Base-by-base conservation (phyloP, 2,329 filamentous ascomycete genomes). In the Teratosphaeria viscida region DNA sequence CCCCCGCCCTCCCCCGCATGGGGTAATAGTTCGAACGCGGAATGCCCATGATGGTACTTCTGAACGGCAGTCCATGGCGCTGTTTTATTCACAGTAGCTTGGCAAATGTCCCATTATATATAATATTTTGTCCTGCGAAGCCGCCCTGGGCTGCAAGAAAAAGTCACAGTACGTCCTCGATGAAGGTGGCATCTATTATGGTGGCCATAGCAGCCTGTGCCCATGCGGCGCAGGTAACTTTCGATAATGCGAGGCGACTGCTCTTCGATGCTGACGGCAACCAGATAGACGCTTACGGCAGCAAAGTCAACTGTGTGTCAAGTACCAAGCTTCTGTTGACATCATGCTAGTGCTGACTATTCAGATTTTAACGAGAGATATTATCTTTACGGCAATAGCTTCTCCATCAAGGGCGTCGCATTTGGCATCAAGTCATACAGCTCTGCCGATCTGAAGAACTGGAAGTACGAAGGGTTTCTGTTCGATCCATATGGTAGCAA, bases 321-420 rank as follows among this genome's bases (percentile, higher is more conserved):
- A n/a, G 49, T 29, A 23, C 23, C 27, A 53, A 23, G 10, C 3
- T n/a, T 14, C n/a, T n/a, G 49, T 11, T 12, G 49, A 53, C 27
- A 26, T 11, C 11, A n/a, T 10, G 10, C 19, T n/a, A n/a, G 10
- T 11, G 49, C 54, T 55, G 54, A 55, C 26, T 29, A 32, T 34
- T 27, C 23, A 57, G 60, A 57, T 54, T 67, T 67, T 59, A 62
- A 66, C 26, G 64, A 63, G 23, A 59, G 61, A 10, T 67, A 66
- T 59, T 68, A 66, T 52, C 62, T 68, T 14, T 68, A 67, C 54
- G 66, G 66, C 16, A 68, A 68, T 59, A 65, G 63, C 56, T 66
- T 68, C 57, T 63, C 64, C 11, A 64, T 57, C 10, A 63, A 55
- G 11, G 65, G 65, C 8, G 54, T 57, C 8, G 61, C 64, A 16